These are phyloP conservation scores for Sarcocystis neurona DNA, from an alignment of 169 alveolate genomes.

Conservation along the genomic window DNA sequence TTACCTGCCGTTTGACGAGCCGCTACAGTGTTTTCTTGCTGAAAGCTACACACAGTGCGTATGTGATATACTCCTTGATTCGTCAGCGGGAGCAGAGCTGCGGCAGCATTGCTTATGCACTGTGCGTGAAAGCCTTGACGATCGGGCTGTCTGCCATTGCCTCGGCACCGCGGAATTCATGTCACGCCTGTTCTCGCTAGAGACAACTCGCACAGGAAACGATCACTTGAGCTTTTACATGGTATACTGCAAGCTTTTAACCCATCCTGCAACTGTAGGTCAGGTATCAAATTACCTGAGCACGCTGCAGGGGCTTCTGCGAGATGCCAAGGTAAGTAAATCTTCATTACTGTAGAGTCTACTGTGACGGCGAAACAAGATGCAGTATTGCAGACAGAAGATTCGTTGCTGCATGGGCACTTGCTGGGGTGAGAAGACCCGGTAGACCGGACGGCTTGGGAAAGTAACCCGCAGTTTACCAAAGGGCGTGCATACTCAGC, in stretches of 20 bases:
- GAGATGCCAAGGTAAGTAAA: conserved; percentile 25
- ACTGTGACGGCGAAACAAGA: no score
- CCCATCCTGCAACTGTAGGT: conserved; percentile 20
- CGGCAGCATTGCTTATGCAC: conserved; percentile 16
- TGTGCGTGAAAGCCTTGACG: not conserved
- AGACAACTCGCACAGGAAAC: not conserved
- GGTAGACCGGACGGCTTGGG: not conserved
- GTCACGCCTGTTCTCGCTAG: conserved; percentile 30
- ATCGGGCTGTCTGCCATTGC: conserved; percentile 13
- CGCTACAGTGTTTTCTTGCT: conserved; percentile 1
- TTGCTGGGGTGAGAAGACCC: not conserved
- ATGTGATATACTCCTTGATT: conserved; percentile 16
- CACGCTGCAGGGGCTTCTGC: not conserved
- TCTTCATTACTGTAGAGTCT: no score
- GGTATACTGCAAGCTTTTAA: conserved; percentile 1
- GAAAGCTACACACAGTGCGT: conserved; percentile 21
- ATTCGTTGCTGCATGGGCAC: no score
- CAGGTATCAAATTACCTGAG: conserved; percentile 28
- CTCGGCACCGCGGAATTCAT: conserved; percentile 16
- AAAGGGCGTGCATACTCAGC: not conserved
- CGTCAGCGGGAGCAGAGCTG: not conserved
- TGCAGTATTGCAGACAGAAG: no score
- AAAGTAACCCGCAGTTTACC: not conserved
- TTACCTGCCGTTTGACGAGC: not conserved
- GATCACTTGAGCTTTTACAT: conserved; percentile 15